Percentiles rank a stretch among this genome's conserved stretches.
These are phyloP conservation scores for Kingdonia uniflora DNA, from an alignment of 164 flowering plant species.

Conservation along the genomic window DNA sequence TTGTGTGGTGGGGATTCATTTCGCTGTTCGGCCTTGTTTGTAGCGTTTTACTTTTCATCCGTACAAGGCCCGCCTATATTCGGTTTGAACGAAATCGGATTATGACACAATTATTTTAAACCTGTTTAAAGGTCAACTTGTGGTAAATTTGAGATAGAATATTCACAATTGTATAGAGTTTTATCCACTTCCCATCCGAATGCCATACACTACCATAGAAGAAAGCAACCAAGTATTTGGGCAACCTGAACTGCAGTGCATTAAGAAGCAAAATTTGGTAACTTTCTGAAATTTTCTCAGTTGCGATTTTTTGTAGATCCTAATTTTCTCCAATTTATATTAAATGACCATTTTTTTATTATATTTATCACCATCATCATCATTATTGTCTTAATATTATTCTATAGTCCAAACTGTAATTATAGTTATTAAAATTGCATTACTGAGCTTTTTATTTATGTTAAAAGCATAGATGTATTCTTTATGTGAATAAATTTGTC, in stretches of 20 bases:
- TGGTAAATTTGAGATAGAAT: background rate
- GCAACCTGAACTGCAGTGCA: background rate
- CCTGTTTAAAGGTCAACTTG: background rate
- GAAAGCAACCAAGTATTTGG: background rate
- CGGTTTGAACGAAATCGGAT: conserved; percentile 40
- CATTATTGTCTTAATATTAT: too few species aligned
- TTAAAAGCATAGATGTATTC: too few species aligned
- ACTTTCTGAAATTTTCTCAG: background rate
- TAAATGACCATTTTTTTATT: too few species aligned
- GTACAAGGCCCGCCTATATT: conserved; percentile 65
- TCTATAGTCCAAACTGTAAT: too few species aligned
- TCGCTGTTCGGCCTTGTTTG: conserved; percentile 56
- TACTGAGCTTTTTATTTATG: too few species aligned
- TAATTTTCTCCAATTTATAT: too few species aligned
- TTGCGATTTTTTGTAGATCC: too few species aligned
- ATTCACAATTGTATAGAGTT: conserved; percentile 1
- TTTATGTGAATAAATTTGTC: too few species aligned
- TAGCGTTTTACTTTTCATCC: conserved; percentile 49
- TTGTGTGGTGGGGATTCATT: conserved; percentile 69
- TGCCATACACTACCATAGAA: too few species aligned
- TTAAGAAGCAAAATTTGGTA: conserved; percentile 4
- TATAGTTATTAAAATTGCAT: too few species aligned
- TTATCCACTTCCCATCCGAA: background rate
- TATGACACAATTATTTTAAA: conserved; percentile 16
- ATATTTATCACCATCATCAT: too few species aligned